Percentiles rank a stretch among this genome's conserved stretches.
Conservation (phyloP, 345 rosid genomes). For the Populus davidiana region DNA sequence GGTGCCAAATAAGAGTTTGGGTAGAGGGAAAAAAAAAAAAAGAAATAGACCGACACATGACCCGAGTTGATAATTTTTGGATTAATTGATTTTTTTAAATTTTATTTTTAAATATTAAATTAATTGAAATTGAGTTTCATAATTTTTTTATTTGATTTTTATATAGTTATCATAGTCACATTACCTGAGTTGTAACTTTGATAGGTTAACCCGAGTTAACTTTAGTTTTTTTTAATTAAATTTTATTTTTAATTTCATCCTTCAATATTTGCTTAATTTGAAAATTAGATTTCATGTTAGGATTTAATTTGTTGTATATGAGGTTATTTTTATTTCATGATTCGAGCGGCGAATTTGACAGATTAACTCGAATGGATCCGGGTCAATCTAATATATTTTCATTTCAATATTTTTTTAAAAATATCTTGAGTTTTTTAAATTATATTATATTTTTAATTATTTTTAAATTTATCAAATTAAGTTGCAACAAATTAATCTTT, state of each 20-base stretch:
- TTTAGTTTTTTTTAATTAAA: background rate
- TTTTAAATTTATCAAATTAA: fast-evolving
- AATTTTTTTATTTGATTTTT: too few species aligned
- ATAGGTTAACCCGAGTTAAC: too few species aligned
- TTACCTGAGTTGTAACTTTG: fast-evolving
- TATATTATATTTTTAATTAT: background rate
- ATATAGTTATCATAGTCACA: too few species aligned
- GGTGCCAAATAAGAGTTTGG: too few species aligned
- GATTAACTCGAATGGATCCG: fast-evolving
- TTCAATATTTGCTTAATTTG: background rate
- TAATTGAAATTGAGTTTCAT: too few species aligned
- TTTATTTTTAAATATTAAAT: too few species aligned
- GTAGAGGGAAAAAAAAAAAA: too few species aligned
- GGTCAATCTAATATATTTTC: fast-evolving
- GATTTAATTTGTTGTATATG: fast-evolving
- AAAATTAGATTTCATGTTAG: background rate
- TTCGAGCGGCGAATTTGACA: fast-evolving
- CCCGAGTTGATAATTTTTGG: too few species aligned
- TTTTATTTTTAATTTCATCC: background rate
- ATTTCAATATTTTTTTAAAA: fast-evolving
- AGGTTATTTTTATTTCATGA: background rate
- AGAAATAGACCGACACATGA: too few species aligned
- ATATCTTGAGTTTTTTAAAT: background rate
- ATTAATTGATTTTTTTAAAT: too few species aligned
- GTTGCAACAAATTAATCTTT: background rate